phyloP scores from a whole-genome alignment of 2,329 filamentous ascomycete species.

The Paramyrothecium roridum region DNA sequence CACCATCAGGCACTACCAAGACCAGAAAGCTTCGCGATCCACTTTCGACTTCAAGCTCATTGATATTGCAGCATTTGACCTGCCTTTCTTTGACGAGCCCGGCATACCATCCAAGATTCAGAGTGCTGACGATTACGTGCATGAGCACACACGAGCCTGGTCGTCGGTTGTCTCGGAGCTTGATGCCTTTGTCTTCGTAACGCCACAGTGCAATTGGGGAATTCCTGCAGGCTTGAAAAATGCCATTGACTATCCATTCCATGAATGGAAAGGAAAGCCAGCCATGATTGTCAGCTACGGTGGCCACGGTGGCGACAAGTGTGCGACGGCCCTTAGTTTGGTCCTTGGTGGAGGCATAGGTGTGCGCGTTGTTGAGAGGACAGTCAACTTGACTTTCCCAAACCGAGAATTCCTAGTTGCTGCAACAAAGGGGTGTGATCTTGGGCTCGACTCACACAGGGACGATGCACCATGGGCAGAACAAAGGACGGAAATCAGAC shows the following conservation, averaged over 20 bases:
- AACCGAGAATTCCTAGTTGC: too few relatives aligned
- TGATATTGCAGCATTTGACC: constrained; percentile 14
- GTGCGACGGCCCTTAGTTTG: not conserved
- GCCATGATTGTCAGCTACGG: constrained; percentile 3
- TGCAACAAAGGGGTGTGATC: too few relatives aligned
- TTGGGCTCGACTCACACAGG: too few relatives aligned
- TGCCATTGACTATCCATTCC: constrained; percentile 57
- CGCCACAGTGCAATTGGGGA: constrained; percentile 55
- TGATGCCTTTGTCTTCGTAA: constrained; percentile 46
- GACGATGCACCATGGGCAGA: too few relatives aligned
- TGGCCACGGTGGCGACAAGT: not conserved
- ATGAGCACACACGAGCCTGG: constrained; percentile 43
- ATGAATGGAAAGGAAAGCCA: constrained; percentile 6
- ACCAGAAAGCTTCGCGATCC: not conserved
- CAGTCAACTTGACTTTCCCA: too few relatives aligned
- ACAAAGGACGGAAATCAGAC: too few relatives aligned
- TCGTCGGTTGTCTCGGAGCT: constrained; percentile 36
- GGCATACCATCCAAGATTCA: constrained; percentile 35
- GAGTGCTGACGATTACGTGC: constrained; percentile 23
- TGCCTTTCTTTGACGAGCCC: constrained; percentile 43
- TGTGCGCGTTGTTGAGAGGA: too few relatives aligned
- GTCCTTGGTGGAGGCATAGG: not conserved
- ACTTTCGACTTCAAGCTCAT: constrained; percentile 8
- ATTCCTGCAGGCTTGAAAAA: constrained; percentile 55
- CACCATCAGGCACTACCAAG: too few relatives aligned